Evolutionary conservation across 2,329 filamentous ascomycete species (phyloP).

Genomic region (Monosporascus sp.): DNA sequence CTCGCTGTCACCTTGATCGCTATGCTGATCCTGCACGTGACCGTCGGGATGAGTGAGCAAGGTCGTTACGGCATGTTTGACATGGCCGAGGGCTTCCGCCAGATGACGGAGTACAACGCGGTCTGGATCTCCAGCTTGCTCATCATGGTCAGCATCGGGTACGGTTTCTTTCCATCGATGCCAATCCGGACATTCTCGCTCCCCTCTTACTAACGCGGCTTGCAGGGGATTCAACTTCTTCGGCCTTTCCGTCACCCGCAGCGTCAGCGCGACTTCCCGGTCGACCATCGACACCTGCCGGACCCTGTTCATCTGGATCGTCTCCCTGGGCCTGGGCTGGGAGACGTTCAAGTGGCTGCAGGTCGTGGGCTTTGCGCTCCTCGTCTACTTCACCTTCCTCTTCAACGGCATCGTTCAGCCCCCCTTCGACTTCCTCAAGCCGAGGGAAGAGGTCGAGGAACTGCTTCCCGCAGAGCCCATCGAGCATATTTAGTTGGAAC

Average conservation of each 20-base stretch:
- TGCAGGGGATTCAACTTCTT: constrained; percentile 96
- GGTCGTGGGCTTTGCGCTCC: constrained; percentile 76
- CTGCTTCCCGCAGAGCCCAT: constrained; percentile 79
- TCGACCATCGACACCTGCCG: constrained; percentile 97
- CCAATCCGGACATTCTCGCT: not conserved
- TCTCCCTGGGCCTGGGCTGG: constrained; percentile 89
- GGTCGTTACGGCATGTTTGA: constrained; percentile 86
- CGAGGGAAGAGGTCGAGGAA: constrained; percentile 49
- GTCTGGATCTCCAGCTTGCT: constrained; percentile 74
- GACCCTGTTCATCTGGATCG: constrained; percentile 96
- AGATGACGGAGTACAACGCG: constrained; percentile 66
- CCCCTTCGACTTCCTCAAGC: constrained; percentile 65
- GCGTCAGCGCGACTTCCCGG: constrained; percentile 84
- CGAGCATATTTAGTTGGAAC: constrained; percentile 49
- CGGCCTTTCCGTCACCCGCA: constrained; percentile 84
- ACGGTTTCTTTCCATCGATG: constrained; percentile 29
- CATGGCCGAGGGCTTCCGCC: constrained; percentile 74
- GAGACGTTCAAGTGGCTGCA: constrained; percentile 98
- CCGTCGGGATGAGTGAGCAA: constrained; percentile 66
- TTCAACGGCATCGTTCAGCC: constrained; percentile 93
- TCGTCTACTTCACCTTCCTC: constrained; percentile 94
- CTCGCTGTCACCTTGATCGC: constrained; percentile 71
- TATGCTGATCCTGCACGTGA: constrained; percentile 75
- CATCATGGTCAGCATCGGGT: constrained; percentile 98
- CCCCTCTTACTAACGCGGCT: constrained; percentile 1